Base-by-base conservation (phyloP, 2,329 filamentous ascomycete species). In the Grosmannia penicillata region DNA sequence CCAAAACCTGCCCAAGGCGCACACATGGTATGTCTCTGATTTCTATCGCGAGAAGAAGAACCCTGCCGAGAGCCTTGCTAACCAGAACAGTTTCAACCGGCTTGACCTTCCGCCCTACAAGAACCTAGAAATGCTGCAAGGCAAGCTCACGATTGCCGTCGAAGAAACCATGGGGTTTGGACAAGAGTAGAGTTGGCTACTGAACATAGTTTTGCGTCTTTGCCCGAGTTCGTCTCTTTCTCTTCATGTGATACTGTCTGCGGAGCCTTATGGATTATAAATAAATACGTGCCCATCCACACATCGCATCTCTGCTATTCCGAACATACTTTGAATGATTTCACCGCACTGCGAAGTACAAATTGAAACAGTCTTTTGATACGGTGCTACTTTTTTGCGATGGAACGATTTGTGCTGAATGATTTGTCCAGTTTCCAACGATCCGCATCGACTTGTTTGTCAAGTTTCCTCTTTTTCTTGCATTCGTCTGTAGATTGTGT, bases 121-220 rank as follows among this genome's bases (percentile, higher is more conserved):
- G 67, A 75, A 70, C 18, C 71, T 87, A 51, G 89, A 96, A 46
- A 75, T 74, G 50, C 68, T 98, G 48, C 81, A 89, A 56, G 68
- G 78, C 54, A 98, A 98, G 63, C 68, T 98, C 51, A 91, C 87
- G 7, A 93, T 94, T 61, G 91, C 91, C 21, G 91, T 98, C 39
- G 91, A 98, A 63, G 91, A 98, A 66, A 98, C 91, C 0, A 87
- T 98, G 68, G 91, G 91, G 45, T 98, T 98, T 57, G 91, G 91
- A 48, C 91, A 98, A 65, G 91, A 98, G 66, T 98, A 85, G 18
- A 18, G 18, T 40, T 39, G n/a, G 15, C 2, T 14, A n/a, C 21
- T 28, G 11, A 23, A 2, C 23, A 8, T 35, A 30, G 21, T 17
- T 14, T 33, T 22, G 24, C 25, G n/a, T 31, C 26, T 32, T 28